phyloP scores from a whole-genome alignment of 345 rosid genomes.

The Ricinus communis region DNA sequence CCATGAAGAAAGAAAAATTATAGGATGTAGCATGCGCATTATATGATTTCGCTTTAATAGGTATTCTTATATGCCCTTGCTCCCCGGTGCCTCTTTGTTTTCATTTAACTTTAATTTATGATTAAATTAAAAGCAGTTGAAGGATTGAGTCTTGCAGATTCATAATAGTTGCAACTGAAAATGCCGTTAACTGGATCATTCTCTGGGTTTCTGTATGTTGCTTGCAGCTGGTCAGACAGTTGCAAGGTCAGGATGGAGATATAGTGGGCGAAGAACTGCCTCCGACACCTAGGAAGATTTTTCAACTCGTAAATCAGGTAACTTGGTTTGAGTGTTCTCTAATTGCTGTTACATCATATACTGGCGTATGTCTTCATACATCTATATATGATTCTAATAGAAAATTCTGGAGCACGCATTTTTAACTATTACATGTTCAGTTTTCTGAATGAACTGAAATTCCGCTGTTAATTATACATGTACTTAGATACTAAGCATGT shows the following conservation, averaged over 20 bases:
- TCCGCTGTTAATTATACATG: background rate
- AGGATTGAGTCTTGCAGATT: background rate
- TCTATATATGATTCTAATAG: background rate
- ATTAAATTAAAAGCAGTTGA: background rate
- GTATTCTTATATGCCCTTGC: no score
- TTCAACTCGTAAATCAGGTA: slow-evolving; percentile 89
- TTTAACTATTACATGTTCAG: background rate
- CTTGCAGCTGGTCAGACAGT: slow-evolving; percentile 68
- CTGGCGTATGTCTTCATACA: background rate
- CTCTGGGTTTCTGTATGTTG: background rate
- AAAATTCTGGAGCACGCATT: background rate
- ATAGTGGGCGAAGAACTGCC: slow-evolving; percentile 30
- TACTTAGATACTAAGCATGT: background rate
- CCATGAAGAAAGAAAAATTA: no score
- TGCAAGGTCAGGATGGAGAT: slow-evolving; percentile 84
- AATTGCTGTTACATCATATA: background rate
- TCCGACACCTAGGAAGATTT: slow-evolving; percentile 68
- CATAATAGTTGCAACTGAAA: no score
- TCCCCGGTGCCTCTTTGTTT: background rate
- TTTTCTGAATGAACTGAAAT: background rate
- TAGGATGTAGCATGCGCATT: no score
- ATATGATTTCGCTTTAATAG: background rate
- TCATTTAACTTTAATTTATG: background rate
- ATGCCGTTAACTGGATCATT: slow-evolving; percentile 9
- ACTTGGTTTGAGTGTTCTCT: background rate